Evolutionary conservation across 306 rosid species (phyloP).

Genomic region (Cercis canadensis): DNA sequence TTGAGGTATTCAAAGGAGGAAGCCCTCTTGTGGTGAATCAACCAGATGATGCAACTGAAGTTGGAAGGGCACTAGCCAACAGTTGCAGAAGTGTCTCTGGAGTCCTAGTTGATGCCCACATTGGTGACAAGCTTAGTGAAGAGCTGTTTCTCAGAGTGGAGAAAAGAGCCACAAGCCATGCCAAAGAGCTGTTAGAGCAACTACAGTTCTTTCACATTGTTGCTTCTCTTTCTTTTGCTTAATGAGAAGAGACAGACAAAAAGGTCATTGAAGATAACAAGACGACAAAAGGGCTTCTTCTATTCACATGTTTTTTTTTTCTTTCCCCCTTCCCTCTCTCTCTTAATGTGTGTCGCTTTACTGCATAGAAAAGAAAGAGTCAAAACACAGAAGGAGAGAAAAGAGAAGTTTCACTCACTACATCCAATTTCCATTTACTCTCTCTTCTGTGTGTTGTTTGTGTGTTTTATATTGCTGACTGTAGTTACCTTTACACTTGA

Average conservation of each 20-base stretch:
- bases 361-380: slow-evolving; percentile 1
- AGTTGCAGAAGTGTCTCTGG: slow-evolving; percentile 83
- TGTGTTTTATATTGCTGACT: slow-evolving; percentile 36
- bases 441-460: slow-evolving; percentile 18
- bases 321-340: not conserved
- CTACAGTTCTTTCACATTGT: slow-evolving; percentile 92
- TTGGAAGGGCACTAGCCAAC: slow-evolving; percentile 76
- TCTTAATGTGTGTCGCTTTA: slow-evolving; percentile 24
- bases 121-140: slow-evolving; percentile 76
- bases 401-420: slow-evolving; percentile 2
- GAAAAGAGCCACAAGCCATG: slow-evolving; percentile 61
- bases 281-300: slow-evolving; percentile 18
- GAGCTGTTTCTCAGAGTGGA: slow-evolving; percentile 75
- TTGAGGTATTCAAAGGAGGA: slow-evolving; percentile 94
- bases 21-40: slow-evolving; percentile 84
- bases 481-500: slow-evolving; percentile 32
- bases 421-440: slow-evolving; percentile 13
- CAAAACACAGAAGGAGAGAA: slow-evolving; percentile 22
- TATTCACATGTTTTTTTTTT: not conserved
- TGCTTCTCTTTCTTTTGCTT: slow-evolving; percentile 80
- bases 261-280: slow-evolving; percentile 9
- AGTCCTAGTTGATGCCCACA: slow-evolving; percentile 91
- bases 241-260: slow-evolving; percentile 5
- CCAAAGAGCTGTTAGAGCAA: slow-evolving; percentile 74
- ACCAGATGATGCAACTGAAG: slow-evolving; percentile 71